These are phyloP conservation scores for Trypanosoma cruzi DNA, from an alignment of 208 protist species.

Conservation along the genomic window DNA sequence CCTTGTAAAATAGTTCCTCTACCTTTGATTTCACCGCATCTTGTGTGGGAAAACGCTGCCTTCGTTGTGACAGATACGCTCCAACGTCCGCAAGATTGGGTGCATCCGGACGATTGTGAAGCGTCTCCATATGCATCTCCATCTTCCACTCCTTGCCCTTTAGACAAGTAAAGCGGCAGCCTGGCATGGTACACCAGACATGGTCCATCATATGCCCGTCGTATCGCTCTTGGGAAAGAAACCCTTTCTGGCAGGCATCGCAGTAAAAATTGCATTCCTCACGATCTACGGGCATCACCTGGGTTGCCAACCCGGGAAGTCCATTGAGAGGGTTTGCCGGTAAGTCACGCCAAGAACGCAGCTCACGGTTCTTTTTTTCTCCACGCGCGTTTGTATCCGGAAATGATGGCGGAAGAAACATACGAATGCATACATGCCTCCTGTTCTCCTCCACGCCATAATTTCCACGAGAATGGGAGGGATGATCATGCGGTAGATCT, in stretches of 20 bases:
- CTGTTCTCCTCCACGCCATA: not conserved
- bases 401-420: constrained; percentile 16
- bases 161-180: constrained; percentile 87
- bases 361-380: not conserved
- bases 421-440: constrained; percentile 2
- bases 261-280: constrained; percentile 61
- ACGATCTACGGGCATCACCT: constrained; percentile 10
- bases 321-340: constrained; percentile 29
- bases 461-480: not conserved
- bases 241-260: constrained; percentile 83
- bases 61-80: constrained; percentile 72
- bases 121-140: constrained; percentile 85
- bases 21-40: constrained; percentile 75
- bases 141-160: constrained; percentile 69
- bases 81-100: constrained; percentile 73
- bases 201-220: constrained; percentile 67
- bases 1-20: constrained; percentile 89
- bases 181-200: constrained; percentile 78
- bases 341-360: constrained; percentile 29
- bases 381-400: not conserved
- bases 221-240: constrained; percentile 52
- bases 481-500: not conserved
- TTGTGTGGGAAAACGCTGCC: constrained; percentile 77
- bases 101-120: constrained; percentile 86
- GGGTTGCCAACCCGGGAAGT: constrained; percentile 10